Conservation (phyloP, 345 rosid species). For the Nephelium lappaceum region DNA sequence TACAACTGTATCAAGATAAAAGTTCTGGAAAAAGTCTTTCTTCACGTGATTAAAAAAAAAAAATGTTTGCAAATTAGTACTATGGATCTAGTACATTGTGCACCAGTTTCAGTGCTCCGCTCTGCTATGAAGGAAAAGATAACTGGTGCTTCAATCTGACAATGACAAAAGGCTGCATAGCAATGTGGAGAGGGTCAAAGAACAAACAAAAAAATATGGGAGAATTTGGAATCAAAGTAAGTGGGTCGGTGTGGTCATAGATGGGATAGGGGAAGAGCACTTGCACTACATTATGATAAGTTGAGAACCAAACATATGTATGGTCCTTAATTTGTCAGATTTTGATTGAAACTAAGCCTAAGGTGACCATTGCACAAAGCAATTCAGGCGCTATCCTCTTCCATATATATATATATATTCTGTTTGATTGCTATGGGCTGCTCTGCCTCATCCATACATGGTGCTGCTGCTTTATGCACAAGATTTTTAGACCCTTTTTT, state of each 20-base stretch:
- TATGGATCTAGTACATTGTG: constrained; percentile 7
- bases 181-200: too few species aligned
- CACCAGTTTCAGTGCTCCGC: background rate
- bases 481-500: background rate
- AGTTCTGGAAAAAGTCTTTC: background rate
- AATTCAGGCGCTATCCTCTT: background rate
- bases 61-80: background rate
- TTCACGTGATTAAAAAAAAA: background rate
- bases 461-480: constrained; percentile 1
- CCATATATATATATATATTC: constrained; percentile 3
- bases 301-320: constrained; percentile 12
- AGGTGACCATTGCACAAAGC: constrained; percentile 8
- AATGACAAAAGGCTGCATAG: too few species aligned
- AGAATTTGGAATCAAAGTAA: constrained; percentile 8
- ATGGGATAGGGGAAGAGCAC: background rate
- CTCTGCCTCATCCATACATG: background rate
- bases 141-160: background rate
- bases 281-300: background rate
- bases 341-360: background rate
- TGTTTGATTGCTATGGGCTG: constrained; percentile 4
- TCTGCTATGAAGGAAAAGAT: background rate
- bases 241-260: constrained; percentile 14
- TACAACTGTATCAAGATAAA: too few species aligned
- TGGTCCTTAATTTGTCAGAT: background rate
- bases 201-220: background rate